Evolutionary conservation across 2,329 filamentous ascomycete species (phyloP).

Genomic region (Tolypocladium sp.): DNA sequence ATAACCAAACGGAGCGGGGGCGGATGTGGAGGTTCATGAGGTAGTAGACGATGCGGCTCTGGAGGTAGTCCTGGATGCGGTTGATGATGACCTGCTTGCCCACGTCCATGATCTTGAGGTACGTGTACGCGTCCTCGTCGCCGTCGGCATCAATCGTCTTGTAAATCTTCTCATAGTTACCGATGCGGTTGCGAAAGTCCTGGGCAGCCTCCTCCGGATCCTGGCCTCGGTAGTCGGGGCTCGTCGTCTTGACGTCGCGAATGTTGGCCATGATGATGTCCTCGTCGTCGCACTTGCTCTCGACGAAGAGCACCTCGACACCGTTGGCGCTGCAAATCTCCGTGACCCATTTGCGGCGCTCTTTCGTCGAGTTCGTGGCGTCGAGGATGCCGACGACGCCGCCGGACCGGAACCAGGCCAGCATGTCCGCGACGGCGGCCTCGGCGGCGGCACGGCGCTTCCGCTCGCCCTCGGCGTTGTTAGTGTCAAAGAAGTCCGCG

Average conservation of each 20-base stretch:
- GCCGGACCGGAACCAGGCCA: constrained; percentile 75
- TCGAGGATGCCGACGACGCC: constrained; percentile 91
- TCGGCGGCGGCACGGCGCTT: constrained; percentile 82
- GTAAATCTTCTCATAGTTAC: constrained; percentile 96
- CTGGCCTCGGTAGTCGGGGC: constrained; percentile 87
- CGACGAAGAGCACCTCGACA: constrained; percentile 89
- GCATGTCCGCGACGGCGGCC: constrained; percentile 87
- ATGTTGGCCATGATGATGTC: constrained; percentile 98
- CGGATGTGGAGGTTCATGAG: constrained; percentile 98
- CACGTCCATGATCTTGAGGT: constrained; percentile 95
- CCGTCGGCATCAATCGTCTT: constrained; percentile 75
- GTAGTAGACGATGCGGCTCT: constrained; percentile 94
- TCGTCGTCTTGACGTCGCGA: constrained; percentile 92
- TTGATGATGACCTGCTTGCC: constrained; percentile 97
- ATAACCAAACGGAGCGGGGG: constrained; percentile 92
- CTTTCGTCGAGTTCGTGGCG: constrained; percentile 92
- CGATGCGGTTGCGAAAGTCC: constrained; percentile 90
- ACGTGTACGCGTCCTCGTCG: constrained; percentile 80
- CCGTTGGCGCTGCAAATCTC: constrained; percentile 66
- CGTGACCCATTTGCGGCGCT: constrained; percentile 82
- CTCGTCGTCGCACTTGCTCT: constrained; percentile 94
- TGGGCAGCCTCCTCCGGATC: constrained; percentile 85
- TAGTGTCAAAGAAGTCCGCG: constrained; percentile 90
- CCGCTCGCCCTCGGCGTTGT: constrained; percentile 83
- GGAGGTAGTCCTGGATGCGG: constrained; percentile 90